Base-by-base conservation (phyloP, 495 filamentous ascomycete species). In the Penicillium bovifimosum region DNA sequence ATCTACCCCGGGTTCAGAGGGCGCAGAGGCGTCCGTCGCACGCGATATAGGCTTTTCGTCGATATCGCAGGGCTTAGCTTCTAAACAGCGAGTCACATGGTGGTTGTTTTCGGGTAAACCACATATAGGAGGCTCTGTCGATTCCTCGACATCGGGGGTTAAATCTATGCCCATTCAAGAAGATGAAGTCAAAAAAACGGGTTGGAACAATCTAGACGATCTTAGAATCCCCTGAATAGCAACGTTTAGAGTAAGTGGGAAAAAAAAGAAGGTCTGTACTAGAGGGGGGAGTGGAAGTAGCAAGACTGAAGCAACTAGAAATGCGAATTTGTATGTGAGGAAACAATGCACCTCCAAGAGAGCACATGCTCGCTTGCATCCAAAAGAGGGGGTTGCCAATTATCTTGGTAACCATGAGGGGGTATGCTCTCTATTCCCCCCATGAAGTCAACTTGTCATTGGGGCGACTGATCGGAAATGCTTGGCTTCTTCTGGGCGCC, bases 101-200 rank as follows among this genome's bases (percentile, higher is more conserved):
- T 50, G 38, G 44, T 17, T 49, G 49, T 55, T 52, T 56, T 67
- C 59, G 50, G 53, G 57, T 48, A 56, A 70, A 63, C 53, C 44
- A 72, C 67, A 68, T 72, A 72, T 72, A 71, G 69, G 68, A 62
- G 69, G 69, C 38, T 72, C 69, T 46, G 69, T 69, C 69, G 69
- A 71, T 64, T 72, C 69, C 63, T 72, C 69, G 69, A 72, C 69
- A 66, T 71, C 69, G 47, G 53, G 64, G 44, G 55, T 56, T 38
- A 59, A 67, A 46, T 72, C 69, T 61, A 70, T 66, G 69, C 69
- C 69, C 69, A 72, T 72, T 72, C 69, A 72, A 72, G 60, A 53
- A 61, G 56, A 57, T 45, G 41, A 29, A 36, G 27, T 27, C 6
- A 50, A 59, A 38, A 14, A 28, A 34, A 47, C 46, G 44, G 53